These are phyloP conservation scores for Saccharomyces hybrid DNA, from an alignment of 1,139 yeast species.

Conservation along the genomic window DNA sequence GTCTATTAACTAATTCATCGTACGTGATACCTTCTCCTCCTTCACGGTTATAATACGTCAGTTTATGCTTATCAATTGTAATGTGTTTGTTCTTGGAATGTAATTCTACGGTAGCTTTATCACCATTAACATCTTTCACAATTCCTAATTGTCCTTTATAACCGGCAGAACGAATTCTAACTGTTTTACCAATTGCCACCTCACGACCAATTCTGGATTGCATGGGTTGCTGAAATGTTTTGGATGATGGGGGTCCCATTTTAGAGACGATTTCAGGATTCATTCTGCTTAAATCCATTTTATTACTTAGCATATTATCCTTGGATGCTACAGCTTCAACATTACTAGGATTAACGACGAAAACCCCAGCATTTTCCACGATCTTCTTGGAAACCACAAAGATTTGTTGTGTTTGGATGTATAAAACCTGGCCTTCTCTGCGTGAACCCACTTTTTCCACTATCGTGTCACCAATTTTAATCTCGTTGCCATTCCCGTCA, in stretches of 20 bases:
- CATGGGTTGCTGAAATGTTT: slow-evolving; percentile 34
- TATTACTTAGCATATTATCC: slow-evolving; percentile 35
- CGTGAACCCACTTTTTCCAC: slow-evolving; percentile 72
- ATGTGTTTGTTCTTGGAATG: slow-evolving; percentile 88
- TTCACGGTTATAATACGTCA: slow-evolving; percentile 60
- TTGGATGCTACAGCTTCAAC: slow-evolving; percentile 82
- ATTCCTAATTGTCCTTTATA: slow-evolving; percentile 93
- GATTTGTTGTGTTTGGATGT: slow-evolving; percentile 70
- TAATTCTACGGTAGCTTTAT: slow-evolving; percentile 81
- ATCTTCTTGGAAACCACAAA: slow-evolving; percentile 76
- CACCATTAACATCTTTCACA: slow-evolving; percentile 88
- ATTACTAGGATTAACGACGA: slow-evolving; percentile 68
- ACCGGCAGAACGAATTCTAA: slow-evolving; percentile 78
- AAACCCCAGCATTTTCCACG: slow-evolving; percentile 84
- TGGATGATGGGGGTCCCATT: slow-evolving; percentile 45
- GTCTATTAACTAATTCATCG: slow-evolving; percentile 53
- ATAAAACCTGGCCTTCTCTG: slow-evolving; percentile 82
- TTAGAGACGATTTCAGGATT: slow-evolving; percentile 61
- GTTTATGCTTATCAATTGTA: slow-evolving; percentile 70
- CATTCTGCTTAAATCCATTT: slow-evolving; percentile 62
- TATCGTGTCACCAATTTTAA: slow-evolving; percentile 86
- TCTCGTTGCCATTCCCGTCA: slow-evolving; percentile 76
- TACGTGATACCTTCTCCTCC: slow-evolving; percentile 64
- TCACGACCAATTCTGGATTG: slow-evolving; percentile 60
- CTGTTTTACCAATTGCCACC: slow-evolving; percentile 71